Base-by-base conservation (phyloP, 345 rosid genomes). In the Conringia planisiliqua region DNA sequence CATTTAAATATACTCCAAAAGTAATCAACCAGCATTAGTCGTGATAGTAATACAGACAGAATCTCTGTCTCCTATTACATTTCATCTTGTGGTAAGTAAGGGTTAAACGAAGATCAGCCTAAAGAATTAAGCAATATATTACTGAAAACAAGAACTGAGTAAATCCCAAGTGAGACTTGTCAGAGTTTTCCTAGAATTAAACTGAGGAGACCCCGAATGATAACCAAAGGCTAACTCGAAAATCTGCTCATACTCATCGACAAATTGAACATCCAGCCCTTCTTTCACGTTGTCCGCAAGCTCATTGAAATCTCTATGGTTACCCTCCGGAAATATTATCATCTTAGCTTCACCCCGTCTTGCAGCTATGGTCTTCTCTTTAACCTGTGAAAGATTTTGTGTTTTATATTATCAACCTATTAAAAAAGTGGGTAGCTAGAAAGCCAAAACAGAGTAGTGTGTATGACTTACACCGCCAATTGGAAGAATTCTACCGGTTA, bases 321-420 rank as follows among this genome's bases (percentile, higher is more conserved):
- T 90, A 0, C 88, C 97, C 44, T 87, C 79, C 2, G 97, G 97
- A 82, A 91, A 87, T 56, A 94, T 78, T 62, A 90, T 85, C 2
- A 82, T 86, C 86, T 82, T 94, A 81, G 88, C 87, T 3, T 80
- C 84, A 4, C 97, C 90, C 79, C 97, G 79, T 74, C 90, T 88
- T 2, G 98, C 97, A 2, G 96, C 93, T 66, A 87, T 88, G 24
- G 96, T 86, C 74, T 94, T 94, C 89, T 94, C 98, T 79, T 91
- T 94, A 13, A 91, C 98, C 95, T 94, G 85, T 46, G 4, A 59
- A 9, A 75, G 22, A 47, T 18, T 27, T 40, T 24, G 9, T 33
- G 20, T 55, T 16, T 32, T 26, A 2, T 14, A 16, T 13, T 39
- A 47, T 38, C 6, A 35, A 39, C 18, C 40, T n/a, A 9, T 5